Percentiles rank a stretch among this genome's conserved stretches.
Conservation (phyloP, 2,329 filamentous ascomycete species). For the Botrytis fabae region DNA sequence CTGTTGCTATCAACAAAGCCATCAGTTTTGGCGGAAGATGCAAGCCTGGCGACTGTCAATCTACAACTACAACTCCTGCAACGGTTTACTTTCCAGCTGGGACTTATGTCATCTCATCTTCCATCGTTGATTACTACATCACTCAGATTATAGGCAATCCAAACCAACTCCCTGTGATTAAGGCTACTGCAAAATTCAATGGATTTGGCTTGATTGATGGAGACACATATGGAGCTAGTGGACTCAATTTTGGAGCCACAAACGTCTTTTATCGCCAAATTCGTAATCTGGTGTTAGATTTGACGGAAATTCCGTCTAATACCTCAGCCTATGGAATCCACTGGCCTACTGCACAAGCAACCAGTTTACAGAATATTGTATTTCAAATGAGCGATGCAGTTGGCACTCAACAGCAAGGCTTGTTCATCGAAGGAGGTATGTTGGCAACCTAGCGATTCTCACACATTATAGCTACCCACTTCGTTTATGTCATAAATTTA, state of each 20-base stretch:
- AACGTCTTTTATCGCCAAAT: slow-evolving; percentile 67
- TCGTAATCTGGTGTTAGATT: slow-evolving; percentile 65
- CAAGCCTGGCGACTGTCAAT: slow-evolving; percentile 50
- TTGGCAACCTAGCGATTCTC: background rate
- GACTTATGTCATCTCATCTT: slow-evolving; percentile 35
- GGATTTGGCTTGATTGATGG: slow-evolving; percentile 81
- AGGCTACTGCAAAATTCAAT: slow-evolving; percentile 66
- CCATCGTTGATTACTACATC: slow-evolving; percentile 34
- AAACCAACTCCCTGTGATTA: slow-evolving; percentile 63
- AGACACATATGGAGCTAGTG: slow-evolving; percentile 71
- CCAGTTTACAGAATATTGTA: slow-evolving; percentile 61
- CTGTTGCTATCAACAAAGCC: slow-evolving; percentile 71
- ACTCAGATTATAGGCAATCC: slow-evolving; percentile 38
- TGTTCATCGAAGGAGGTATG: slow-evolving; percentile 57
- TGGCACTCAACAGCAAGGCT: slow-evolving; percentile 54
- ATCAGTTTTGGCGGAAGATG: slow-evolving; percentile 33
- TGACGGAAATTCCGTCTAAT: slow-evolving; percentile 39
- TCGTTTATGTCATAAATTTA: background rate
- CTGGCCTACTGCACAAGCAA: slow-evolving; percentile 57
- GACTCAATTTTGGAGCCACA: slow-evolving; percentile 75
- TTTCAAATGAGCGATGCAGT: slow-evolving; percentile 54
- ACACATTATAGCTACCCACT: background rate
- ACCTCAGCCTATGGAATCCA: slow-evolving; percentile 47
- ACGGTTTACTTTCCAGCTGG: slow-evolving; percentile 37
- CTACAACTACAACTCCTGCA: slow-evolving; percentile 50